Percentiles rank a stretch among this genome's conserved stretches.
Evolutionary conservation across 495 filamentous ascomycete genomes (phyloP).

Genomic region (Talaromyces trachyspermus): DNA sequence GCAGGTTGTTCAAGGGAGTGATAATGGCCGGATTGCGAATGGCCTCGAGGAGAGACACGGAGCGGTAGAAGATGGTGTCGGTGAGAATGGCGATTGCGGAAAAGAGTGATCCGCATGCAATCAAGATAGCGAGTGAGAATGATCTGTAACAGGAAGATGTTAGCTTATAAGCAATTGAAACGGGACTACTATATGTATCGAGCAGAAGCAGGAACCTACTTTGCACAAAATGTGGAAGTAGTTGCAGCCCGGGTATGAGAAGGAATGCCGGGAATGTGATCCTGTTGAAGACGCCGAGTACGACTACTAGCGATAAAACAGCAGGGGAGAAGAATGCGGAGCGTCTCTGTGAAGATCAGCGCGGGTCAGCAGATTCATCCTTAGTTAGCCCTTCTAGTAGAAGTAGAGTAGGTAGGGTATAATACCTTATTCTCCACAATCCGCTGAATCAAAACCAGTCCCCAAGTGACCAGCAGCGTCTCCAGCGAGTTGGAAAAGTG

Average conservation of each 20-base stretch:
- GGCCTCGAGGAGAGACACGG: conserved; percentile 42
- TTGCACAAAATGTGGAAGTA: conserved; percentile 76
- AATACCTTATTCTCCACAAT: conserved; percentile 69
- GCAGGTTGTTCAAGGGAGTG: conserved; percentile 85
- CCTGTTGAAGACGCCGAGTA: conserved; percentile 87
- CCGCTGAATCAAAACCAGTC: conserved; percentile 78
- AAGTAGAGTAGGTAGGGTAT: neutral
- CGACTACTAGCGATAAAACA: conserved; percentile 68
- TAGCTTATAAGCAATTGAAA: neutral
- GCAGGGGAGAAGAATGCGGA: conserved; percentile 67
- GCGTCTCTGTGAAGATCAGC: conserved; percentile 44
- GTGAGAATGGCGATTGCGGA: conserved; percentile 63
- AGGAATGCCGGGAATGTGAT: conserved; percentile 95
- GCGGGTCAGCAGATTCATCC: neutral
- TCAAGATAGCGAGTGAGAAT: conserved; percentile 54
- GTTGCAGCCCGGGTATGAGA: conserved; percentile 67
- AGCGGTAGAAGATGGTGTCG: conserved; percentile 77
- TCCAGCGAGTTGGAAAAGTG: conserved; percentile 96
- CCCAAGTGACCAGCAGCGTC: conserved; percentile 86
- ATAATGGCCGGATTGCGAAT: conserved; percentile 61
- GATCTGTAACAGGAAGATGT: conserved; percentile 43
- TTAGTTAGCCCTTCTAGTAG: neutral
- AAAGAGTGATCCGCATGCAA: conserved; percentile 53
- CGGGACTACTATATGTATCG: too few relatives aligned
- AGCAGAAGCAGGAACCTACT: too few relatives aligned